phyloP scores from a whole-genome alignment of 2,329 filamentous ascomycete species.

The Ophiostoma montium region DNA sequence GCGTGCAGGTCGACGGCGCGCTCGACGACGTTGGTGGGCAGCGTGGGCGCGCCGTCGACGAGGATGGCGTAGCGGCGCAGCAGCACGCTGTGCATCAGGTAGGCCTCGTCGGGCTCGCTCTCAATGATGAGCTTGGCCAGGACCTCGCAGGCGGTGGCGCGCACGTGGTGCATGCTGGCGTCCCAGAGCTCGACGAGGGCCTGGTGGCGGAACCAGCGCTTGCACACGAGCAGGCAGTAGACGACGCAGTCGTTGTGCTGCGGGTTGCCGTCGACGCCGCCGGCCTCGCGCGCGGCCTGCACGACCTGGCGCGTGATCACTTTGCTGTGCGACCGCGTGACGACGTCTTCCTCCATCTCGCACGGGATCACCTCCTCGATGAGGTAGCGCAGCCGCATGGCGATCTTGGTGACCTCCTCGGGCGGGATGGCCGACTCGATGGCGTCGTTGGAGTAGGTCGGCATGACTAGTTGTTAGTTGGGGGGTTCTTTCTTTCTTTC shows the following conservation, averaged over 20 bases:
- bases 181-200: slow-evolving; percentile 79
- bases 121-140: slow-evolving; percentile 86
- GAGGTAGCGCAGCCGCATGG: slow-evolving; percentile 77
- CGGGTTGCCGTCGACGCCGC: slow-evolving; percentile 62
- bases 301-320: slow-evolving; percentile 74
- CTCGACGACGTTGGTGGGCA: slow-evolving; percentile 78
- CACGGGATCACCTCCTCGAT: slow-evolving; percentile 82
- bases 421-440: slow-evolving; percentile 57
- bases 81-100: slow-evolving; percentile 66
- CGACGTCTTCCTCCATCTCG: slow-evolving; percentile 62
- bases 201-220: slow-evolving; percentile 66
- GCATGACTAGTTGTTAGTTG: slow-evolving; percentile 41
- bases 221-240: slow-evolving; percentile 62
- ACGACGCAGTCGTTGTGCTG: slow-evolving; percentile 70
- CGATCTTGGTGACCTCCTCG: slow-evolving; percentile 74
- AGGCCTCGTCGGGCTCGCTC: slow-evolving; percentile 60
- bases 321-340: slow-evolving; percentile 70
- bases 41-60: slow-evolving; percentile 53
- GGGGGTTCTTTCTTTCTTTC: background rate
- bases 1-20: slow-evolving; percentile 89
- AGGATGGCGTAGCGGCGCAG: slow-evolving; percentile 82
- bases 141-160: slow-evolving; percentile 75
- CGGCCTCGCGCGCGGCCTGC: slow-evolving; percentile 67
- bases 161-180: slow-evolving; percentile 64
- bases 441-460: slow-evolving; percentile 41